Percentiles rank a stretch among this genome's conserved stretches.
phyloP scores from a whole-genome alignment of 306 rosid species.

The Luffa aegyptiaca region DNA sequence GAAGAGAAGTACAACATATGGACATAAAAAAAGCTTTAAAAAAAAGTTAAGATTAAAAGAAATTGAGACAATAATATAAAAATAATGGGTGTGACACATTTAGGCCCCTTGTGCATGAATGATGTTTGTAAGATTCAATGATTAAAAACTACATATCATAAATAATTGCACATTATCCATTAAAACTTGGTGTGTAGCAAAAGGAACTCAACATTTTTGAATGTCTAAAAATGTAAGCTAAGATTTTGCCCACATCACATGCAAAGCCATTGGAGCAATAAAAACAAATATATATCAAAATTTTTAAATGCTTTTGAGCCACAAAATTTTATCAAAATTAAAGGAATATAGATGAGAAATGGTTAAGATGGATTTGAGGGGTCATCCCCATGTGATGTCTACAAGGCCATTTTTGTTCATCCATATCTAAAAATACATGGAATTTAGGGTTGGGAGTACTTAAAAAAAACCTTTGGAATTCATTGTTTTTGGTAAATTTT shows the following conservation, averaged over 20 bases:
- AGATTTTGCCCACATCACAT: background rate
- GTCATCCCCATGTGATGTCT: slow-evolving; percentile 2
- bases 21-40: background rate
- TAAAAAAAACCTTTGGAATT: background rate
- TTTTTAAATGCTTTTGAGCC: background rate
- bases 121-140: slow-evolving; percentile 1
- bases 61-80: background rate
- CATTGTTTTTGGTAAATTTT: background rate
- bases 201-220: background rate
- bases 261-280: background rate
- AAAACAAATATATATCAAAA: background rate
- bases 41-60: background rate
- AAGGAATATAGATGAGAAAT: background rate
- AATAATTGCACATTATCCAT: background rate
- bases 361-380: background rate
- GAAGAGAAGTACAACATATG: background rate
- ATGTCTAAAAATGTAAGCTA: background rate
- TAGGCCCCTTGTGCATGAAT: background rate
- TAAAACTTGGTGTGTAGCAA: background rate
- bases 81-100: slow-evolving; percentile 2
- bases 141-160: background rate
- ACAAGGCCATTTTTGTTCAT: background rate
- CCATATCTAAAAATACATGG: background rate
- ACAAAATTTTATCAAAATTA: background rate
- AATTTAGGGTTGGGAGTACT: background rate